phyloP scores from a whole-genome alignment of 2,329 filamentous ascomycete species.

The Venturia nashicola region DNA sequence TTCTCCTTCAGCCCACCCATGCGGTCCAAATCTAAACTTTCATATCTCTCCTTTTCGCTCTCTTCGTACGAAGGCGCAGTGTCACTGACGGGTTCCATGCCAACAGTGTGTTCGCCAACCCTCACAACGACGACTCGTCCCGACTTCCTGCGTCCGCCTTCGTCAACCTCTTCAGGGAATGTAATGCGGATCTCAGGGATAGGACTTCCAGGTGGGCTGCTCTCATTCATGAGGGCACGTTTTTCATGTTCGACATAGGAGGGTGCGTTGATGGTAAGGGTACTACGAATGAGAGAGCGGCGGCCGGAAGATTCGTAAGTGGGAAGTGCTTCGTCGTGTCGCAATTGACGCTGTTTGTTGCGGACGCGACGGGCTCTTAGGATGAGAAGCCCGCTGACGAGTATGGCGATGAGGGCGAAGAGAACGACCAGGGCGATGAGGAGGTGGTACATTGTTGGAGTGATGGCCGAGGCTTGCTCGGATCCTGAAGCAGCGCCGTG shows the following conservation, averaged over 20 bases:
- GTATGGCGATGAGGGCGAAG: conserved; percentile 56
- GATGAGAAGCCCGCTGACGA: conserved; percentile 57
- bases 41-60: conserved; percentile 60
- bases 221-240: conserved; percentile 62
- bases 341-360: conserved; percentile 37
- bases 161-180: conserved; percentile 91
- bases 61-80: conserved; percentile 85
- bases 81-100: conserved; percentile 70
- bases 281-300: conserved; percentile 37
- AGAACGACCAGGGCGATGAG: conserved; percentile 70
- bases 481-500: neutral
- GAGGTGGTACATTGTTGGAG: conserved; percentile 55
- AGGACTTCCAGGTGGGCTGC: conserved; percentile 62
- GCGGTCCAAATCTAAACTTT: conserved; percentile 86
- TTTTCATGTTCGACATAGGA: conserved; percentile 72
- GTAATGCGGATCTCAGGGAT: conserved; percentile 96
- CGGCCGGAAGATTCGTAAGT: conserved; percentile 35
- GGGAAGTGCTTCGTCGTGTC: conserved; percentile 51
- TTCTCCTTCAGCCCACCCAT: conserved; percentile 95
- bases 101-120: conserved; percentile 78
- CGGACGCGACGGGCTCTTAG: conserved; percentile 53
- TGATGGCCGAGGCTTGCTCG: conserved; percentile 2
- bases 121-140: conserved; percentile 85
- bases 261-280: conserved; percentile 29
- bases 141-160: conserved; percentile 63